Evolutionary conservation across 495 filamentous ascomycete species (phyloP).

Genomic region (Penicillium longicatenatum): DNA sequence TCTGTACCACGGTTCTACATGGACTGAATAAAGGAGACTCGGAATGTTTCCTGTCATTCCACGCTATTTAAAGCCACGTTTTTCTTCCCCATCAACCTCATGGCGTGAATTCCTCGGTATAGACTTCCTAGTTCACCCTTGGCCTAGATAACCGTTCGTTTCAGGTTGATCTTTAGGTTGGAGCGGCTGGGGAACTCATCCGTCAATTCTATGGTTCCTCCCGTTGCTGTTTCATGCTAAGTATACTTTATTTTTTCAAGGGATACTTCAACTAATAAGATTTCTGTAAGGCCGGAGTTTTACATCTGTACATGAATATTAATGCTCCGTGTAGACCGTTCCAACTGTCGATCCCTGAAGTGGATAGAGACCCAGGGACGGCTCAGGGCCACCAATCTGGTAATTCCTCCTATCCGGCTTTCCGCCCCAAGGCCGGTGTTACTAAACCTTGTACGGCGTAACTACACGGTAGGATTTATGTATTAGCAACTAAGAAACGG

Average conservation of each 20-base stretch:
- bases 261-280: neutral
- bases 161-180: constrained; percentile 14
- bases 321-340: neutral
- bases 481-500: no score
- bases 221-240: neutral
- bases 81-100: neutral
- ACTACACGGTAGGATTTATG: no score
- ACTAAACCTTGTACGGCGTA: no score
- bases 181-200: neutral
- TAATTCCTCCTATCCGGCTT: constrained; percentile 11
- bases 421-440: neutral
- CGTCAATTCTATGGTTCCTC: neutral
- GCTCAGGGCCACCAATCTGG: constrained; percentile 13
- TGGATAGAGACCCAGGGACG: constrained; percentile 8
- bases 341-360: constrained; percentile 8
- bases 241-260: neutral
- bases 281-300: neutral
- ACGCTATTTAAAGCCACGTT: neutral
- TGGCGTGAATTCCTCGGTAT: no score
- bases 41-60: neutral
- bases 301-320: neutral
- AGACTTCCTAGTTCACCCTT: neutral
- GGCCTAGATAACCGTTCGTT: constrained; percentile 14
- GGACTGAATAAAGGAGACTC: neutral
- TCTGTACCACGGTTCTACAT: neutral